phyloP scores from a whole-genome alignment of 2,329 filamentous ascomycete genomes.

The Venturia nashicola region DNA sequence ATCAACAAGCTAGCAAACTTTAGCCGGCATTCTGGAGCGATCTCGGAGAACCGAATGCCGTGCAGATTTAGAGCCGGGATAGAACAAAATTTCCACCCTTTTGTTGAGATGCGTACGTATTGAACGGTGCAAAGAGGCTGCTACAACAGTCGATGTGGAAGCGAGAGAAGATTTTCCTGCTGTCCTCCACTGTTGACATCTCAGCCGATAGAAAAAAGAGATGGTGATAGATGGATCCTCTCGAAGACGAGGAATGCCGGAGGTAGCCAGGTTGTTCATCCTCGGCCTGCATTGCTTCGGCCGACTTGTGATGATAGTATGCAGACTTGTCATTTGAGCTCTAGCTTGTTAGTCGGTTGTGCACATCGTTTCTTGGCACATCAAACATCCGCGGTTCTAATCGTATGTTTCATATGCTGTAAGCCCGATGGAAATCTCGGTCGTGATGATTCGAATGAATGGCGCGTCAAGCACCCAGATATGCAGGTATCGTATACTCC shows the following conservation, averaged over 20 bases:
- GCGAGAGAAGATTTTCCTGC: neutral
- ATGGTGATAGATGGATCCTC: neutral
- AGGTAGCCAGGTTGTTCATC: neutral
- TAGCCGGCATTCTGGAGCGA: neutral
- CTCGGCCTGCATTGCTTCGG: neutral
- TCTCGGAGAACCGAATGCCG: slow-evolving; percentile 1
- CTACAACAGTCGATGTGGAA: neutral
- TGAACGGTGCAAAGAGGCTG: neutral
- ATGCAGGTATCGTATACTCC: no score
- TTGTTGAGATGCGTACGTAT: neutral
- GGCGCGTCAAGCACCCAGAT: no score
- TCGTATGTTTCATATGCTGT: no score
- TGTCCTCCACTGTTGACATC: neutral
- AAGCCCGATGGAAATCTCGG: no score
- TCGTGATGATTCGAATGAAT: no score
- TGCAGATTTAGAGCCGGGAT: neutral
- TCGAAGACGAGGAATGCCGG: neutral
- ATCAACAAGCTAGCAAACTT: neutral
- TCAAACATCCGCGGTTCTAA: no score
- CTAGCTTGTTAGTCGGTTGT: neutral
- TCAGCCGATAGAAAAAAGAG: neutral
- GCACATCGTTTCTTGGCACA: no score
- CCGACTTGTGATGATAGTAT: neutral
- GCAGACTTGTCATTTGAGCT: neutral
- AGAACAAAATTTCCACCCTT: neutral